phyloP scores from a whole-genome alignment of 2,329 filamentous ascomycete species.

The Xylaria sp. region DNA sequence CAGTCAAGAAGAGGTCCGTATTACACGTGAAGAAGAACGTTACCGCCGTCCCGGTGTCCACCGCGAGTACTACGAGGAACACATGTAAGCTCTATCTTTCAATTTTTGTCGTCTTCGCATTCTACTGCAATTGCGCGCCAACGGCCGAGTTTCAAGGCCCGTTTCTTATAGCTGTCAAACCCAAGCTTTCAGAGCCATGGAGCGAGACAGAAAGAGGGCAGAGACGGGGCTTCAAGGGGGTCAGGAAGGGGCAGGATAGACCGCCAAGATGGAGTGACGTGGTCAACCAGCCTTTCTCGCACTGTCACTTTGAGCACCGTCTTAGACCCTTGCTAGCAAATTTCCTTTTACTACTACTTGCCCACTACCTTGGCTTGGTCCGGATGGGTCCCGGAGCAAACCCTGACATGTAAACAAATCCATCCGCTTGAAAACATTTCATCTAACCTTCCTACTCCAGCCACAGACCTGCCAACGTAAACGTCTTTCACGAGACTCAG shows the following conservation, averaged over 20 bases:
- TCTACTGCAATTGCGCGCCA: background rate
- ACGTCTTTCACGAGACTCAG: slow-evolving; percentile 43
- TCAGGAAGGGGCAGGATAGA: background rate
- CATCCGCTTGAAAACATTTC: slow-evolving; percentile 6
- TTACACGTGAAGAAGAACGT: slow-evolving; percentile 81
- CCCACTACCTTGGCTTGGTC: slow-evolving; percentile 37
- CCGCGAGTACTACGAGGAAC: slow-evolving; percentile 66
- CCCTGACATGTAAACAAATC: slow-evolving; percentile 36
- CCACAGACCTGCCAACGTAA: slow-evolving; percentile 51
- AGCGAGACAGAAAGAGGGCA: background rate
- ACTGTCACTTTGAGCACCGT: slow-evolving; percentile 34
- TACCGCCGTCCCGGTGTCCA: slow-evolving; percentile 76
- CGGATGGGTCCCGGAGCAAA: slow-evolving; percentile 21
- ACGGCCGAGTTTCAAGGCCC: background rate
- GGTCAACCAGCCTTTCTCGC: slow-evolving; percentile 24
- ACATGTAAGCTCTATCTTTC: slow-evolving; percentile 54
- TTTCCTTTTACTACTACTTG: slow-evolving; percentile 32
- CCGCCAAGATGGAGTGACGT: slow-evolving; percentile 15
- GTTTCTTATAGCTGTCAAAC: background rate
- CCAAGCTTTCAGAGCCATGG: background rate
- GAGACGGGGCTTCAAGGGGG: background rate
- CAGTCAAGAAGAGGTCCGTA: slow-evolving; percentile 85
- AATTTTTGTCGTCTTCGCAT: background rate
- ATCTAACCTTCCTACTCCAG: slow-evolving; percentile 35
- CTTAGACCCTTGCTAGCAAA: slow-evolving; percentile 28